A percentile compares a stretch with the other conserved stretches of the same genome.
phyloP scores from a whole-genome alignment of 768 basidiomycete species.

The Brasilioporus rufonigricans region DNA sequence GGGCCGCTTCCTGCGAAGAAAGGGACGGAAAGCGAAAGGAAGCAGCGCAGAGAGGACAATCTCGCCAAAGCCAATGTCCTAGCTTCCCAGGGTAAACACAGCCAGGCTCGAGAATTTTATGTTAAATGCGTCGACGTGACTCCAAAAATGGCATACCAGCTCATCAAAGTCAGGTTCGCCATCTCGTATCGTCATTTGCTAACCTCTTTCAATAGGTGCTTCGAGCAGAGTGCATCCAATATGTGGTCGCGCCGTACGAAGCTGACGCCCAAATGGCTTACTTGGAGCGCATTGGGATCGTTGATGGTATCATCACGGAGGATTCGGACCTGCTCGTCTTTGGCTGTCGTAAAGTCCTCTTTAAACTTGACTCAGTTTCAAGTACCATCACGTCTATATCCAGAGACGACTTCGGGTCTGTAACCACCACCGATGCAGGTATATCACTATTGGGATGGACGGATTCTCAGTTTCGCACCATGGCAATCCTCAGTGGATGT shows the following conservation, averaged over 20 bases:
- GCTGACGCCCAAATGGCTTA: constrained; percentile 96
- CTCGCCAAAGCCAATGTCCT: constrained; percentile 71
- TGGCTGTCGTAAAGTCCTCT: constrained; percentile 90
- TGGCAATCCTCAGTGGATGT: constrained; percentile 92
- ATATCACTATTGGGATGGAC: constrained; percentile 88
- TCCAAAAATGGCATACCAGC: constrained; percentile 94
- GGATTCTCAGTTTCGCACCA: constrained; percentile 84
- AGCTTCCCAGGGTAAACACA: constrained; percentile 71
- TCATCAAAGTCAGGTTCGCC: constrained; percentile 74
- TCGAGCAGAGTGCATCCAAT: constrained; percentile 72
- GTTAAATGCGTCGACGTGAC: constrained; percentile 93
- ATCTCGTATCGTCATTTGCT: neutral
- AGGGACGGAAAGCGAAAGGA: constrained; percentile 81
- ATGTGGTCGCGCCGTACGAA: constrained; percentile 97
- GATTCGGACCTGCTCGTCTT: constrained; percentile 98
- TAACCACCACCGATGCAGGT: constrained; percentile 47
- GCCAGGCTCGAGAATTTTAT: constrained; percentile 84
- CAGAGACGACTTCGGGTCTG: constrained; percentile 63
- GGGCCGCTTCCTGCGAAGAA: constrained; percentile 94
- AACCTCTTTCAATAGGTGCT: constrained; percentile 60
- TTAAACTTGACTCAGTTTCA: constrained; percentile 79
- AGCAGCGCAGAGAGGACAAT: constrained; percentile 71
- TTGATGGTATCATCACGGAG: constrained; percentile 93
- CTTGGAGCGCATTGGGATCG: constrained; percentile 77
- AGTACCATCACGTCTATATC: constrained; percentile 66